Base-by-base conservation (phyloP, 2,329 filamentous ascomycete genomes). In the Neofusicoccum kwambonambiense region DNA sequence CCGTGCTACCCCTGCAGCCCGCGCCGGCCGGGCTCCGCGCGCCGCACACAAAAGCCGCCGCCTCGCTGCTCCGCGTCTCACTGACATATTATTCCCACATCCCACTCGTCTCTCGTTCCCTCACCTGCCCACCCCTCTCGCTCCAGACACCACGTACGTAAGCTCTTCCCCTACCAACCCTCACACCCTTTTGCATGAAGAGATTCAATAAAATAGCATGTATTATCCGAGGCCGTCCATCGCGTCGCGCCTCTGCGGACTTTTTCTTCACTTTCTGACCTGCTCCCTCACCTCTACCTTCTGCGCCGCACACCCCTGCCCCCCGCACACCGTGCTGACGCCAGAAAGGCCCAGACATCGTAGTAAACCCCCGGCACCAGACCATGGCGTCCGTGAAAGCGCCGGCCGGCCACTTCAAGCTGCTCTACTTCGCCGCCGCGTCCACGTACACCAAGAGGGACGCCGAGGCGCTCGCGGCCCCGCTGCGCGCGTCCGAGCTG, bases 371-470 rank as follows among this genome's bases (percentile, higher is more conserved):
- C 31, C 39, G 41, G 8, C 27, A 45, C 12, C 17, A 58, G 35
- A 13, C 45, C 9, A 81, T 81, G 79, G 71, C 76, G 37, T 66
- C 73, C 47, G 60, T 82, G 0, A 84, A 82, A 67, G 77, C 85
- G 11, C 86, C 87, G 0, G 68, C 79, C 49, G 88, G 85, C n/a
- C 85, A 91, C 69, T 96, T 95, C 80, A 90, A 85, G 65, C 80
- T 96, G 51, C 86, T 95, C 64, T 96, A 94, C 79, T 96, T 96
- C 78, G 92, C 91, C 65, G 85, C 87, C 67, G 90, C 91, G 13
- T 84, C 85, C 65, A 89, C 89, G 37, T 91, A 85, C 75, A 92
- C 91, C 1, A 81, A 82, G n/a, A 90, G 87, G 72, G 83, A 88
- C 66, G 80, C 81, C 67, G 91, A 95, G 72, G 72, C 79, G 15